phyloP scores from a whole-genome alignment of 2,329 filamentous ascomycete genomes.

The Apiospora phragmitis region DNA sequence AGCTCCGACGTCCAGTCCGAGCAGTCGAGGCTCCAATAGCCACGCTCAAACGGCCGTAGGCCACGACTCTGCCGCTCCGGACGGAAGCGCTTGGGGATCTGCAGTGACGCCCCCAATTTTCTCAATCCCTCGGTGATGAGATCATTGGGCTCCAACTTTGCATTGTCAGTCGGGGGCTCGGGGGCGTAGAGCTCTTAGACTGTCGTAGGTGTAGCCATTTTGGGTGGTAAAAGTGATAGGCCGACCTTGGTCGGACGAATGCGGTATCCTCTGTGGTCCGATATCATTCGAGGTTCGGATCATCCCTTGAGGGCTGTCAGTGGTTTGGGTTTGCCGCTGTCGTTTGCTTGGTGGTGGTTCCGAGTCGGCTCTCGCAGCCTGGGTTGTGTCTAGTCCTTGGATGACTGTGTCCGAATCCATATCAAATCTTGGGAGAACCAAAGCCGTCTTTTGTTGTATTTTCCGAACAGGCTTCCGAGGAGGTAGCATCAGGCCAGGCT shows the following conservation, averaged over 20 bases:
- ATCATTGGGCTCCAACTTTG: slow-evolving; percentile 42
- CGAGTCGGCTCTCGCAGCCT: slow-evolving; percentile 29
- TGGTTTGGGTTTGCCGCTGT: slow-evolving; percentile 17
- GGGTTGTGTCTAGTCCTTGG: slow-evolving; percentile 19
- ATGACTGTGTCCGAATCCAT: slow-evolving; percentile 27
- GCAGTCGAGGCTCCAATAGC: slow-evolving; percentile 72
- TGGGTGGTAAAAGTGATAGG: slow-evolving; percentile 24
- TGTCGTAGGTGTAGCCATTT: slow-evolving; percentile 30
- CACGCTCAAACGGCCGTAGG: slow-evolving; percentile 66
- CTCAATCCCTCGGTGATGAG: slow-evolving; percentile 58
- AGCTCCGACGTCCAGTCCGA: slow-evolving; percentile 49
- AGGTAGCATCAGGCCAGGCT: background rate
- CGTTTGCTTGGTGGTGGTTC: slow-evolving; percentile 34
- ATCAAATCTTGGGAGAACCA: slow-evolving; percentile 11
- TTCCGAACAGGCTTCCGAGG: background rate
- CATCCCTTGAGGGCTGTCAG: slow-evolving; percentile 24
- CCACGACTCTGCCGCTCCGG: slow-evolving; percentile 49
- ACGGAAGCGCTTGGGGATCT: slow-evolving; percentile 53
- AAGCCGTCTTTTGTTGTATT: background rate
- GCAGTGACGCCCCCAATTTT: slow-evolving; percentile 53
- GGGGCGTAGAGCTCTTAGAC: slow-evolving; percentile 54
- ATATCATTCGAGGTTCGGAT: slow-evolving; percentile 36
- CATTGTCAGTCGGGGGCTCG: slow-evolving; percentile 49
- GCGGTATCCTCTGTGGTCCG: slow-evolving; percentile 25
- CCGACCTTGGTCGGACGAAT: slow-evolving; percentile 15